A percentile compares a stretch with the other conserved stretches of the same genome.
phyloP scores from a whole-genome alignment of 331 rosid species.

The Pyracantha coccinea region DNA sequence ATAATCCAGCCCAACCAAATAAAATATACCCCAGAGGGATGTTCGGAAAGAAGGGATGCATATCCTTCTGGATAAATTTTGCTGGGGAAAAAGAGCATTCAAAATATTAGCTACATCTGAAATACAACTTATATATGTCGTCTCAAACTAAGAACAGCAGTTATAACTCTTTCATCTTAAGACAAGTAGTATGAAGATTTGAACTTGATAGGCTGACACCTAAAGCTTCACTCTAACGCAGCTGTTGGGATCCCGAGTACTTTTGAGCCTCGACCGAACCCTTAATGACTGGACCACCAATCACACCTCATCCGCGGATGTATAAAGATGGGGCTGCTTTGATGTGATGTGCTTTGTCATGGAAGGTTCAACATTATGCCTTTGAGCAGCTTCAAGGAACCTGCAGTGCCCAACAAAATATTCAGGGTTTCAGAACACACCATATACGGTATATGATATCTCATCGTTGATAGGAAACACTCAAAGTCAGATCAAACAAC shows the following conservation, averaged over 20 bases:
- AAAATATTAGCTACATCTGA: not conserved
- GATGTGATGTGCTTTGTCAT: not conserved
- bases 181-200: not conserved
- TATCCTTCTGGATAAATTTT: conserved; percentile 56
- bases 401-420: conserved; percentile 29
- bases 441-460: not conserved
- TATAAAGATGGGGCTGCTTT: conserved; percentile 65
- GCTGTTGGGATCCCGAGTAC: conserved; percentile 95
- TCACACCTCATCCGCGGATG: conserved; percentile 74
- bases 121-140: not conserved
- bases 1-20: conserved; percentile 76
- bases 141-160: not conserved
- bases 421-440: conserved; percentile 14
- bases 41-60: conserved; percentile 54
- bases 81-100: conserved; percentile 41
- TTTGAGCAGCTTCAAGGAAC: conserved; percentile 74
- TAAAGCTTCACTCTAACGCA: not conserved
- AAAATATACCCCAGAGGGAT: conserved; percentile 82
- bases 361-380: conserved; percentile 53
- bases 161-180: not conserved
- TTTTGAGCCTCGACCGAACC: conserved; percentile 96
- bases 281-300: conserved; percentile 85
- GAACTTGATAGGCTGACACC: not conserved
- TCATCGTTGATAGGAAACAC: not conserved
- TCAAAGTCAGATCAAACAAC: not conserved